Evolutionary conservation across 768 basidiomycete species (phyloP).

Genomic region (Boletus sensibilis): DNA sequence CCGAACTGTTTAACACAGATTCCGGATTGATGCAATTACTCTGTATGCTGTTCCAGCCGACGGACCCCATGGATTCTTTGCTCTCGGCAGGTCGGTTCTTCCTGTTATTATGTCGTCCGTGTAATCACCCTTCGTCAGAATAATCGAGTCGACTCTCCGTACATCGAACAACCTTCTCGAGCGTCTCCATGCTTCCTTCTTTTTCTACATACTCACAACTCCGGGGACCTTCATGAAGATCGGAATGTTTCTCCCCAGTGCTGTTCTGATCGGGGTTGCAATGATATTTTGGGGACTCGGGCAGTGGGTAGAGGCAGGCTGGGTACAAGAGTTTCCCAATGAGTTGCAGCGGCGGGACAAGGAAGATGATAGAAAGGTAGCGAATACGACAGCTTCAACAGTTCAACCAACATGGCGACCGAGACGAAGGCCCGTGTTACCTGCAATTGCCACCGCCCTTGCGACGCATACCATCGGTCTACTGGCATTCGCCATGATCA

Average conservation of each 20-base stretch:
- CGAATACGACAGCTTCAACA: neutral
- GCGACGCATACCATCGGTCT: conserved; percentile 56
- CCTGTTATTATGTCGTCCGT: neutral
- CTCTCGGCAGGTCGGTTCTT: conserved; percentile 73
- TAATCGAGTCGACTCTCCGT: conserved; percentile 83
- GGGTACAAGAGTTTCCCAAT: conserved; percentile 32
- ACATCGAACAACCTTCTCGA: conserved; percentile 94
- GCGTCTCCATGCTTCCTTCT: conserved; percentile 95
- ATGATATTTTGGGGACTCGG: conserved; percentile 83
- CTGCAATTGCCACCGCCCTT: conserved; percentile 51
- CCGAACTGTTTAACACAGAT: conserved; percentile 46
- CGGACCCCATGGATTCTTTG: conserved; percentile 95
- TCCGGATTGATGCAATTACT: conserved; percentile 92
- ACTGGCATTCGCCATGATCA: conserved; percentile 48
- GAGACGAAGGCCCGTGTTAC: conserved; percentile 54
- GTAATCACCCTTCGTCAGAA: conserved; percentile 40
- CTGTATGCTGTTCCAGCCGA: conserved; percentile 82
- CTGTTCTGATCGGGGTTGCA: conserved; percentile 76
- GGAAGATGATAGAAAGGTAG: conserved; percentile 13
- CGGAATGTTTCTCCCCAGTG: conserved; percentile 87
- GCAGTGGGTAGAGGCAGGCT: conserved; percentile 68
- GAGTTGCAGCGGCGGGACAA: conserved; percentile 1
- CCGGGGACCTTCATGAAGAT: conserved; percentile 80
- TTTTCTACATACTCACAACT: conserved; percentile 75
- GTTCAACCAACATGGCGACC: conserved; percentile 5